Base-by-base conservation (phyloP, 2,329 filamentous ascomycete species). In the Amylocarpus encephaloides region DNA sequence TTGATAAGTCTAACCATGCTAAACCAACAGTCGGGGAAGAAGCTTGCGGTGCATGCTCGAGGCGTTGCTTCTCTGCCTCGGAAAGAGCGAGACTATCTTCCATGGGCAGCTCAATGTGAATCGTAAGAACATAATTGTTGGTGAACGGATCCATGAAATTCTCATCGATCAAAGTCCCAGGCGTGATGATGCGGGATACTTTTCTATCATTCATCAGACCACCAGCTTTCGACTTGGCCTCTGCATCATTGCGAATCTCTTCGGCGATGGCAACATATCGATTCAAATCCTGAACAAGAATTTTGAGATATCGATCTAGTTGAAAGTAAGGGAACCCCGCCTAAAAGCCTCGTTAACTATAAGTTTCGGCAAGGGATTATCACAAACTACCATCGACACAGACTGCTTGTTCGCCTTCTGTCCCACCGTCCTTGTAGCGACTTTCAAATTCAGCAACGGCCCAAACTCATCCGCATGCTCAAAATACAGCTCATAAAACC, bases 401-500 rank as follows among this genome's bases (percentile, higher is more conserved):
- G 86, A 87, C 7, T 83, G 83, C 56, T 49, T 47, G 49, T 72
- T 86, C n/a, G 86, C 89, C 68, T 82, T 90, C 67, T 88, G 46
- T 45, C 72, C 86, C 13, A 86, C 89, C 68, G 82, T 90, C 67
- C 88, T 93, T 49, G 79, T 79, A 2, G 86, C 83, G 48, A 95
- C 82, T 68, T 96, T 97, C 63, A 98, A 71, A 62, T 90, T 93
- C 56, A 98, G 75, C 40, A 95, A 73, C 1, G 90, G 87, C 1
- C 86, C 92, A 66, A 86, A 86, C 64, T 95, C 84, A 51, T 95
- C 87, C 10, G 94, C 93, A 66, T 98, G 91, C 62, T 95, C 86
- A 67, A 97, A 94, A 71, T 98, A 98, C 51, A 98, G 73, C 78
- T 98, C 93, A 69, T 97, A 98, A 70, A 98, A 98, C 53, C 91